These are phyloP conservation scores for Acidiella bohemica DNA, from an alignment of 495 filamentous ascomycete species.

Conservation along the genomic window DNA sequence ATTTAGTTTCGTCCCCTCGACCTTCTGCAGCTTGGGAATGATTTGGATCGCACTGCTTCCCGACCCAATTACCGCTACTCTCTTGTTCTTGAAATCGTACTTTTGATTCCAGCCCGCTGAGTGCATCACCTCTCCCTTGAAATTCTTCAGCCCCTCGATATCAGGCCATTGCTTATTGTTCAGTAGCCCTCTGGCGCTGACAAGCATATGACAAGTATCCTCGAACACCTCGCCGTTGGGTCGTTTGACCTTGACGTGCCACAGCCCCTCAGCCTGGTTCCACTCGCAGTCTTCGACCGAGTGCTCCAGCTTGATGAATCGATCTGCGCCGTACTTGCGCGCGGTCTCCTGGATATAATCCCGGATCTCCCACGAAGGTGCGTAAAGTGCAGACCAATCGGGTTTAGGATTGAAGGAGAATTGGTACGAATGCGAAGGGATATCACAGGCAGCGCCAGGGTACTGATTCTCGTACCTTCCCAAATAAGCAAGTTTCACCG, in stretches of 20 bases:
- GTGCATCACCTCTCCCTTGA: slow-evolving; percentile 29
- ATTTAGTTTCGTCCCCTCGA: slow-evolving; percentile 17
- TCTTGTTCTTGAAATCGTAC: slow-evolving; percentile 27
- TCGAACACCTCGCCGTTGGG: slow-evolving; percentile 18
- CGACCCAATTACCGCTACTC: slow-evolving; percentile 27
- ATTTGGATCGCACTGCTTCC: slow-evolving; percentile 29
- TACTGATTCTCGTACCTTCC: slow-evolving; percentile 56
- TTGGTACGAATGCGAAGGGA: slow-evolving; percentile 22
- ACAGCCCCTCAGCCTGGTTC: slow-evolving; percentile 21
- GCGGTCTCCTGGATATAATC: slow-evolving; percentile 24
- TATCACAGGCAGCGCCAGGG: slow-evolving; percentile 44
- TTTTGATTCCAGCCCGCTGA: slow-evolving; percentile 25
- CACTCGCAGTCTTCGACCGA: slow-evolving; percentile 21
- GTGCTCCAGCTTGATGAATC: slow-evolving; percentile 26
- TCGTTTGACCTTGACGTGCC: slow-evolving; percentile 24
- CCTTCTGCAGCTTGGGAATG: slow-evolving; percentile 24
- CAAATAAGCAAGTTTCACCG: no score
- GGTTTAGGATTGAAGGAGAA: slow-evolving; percentile 28
- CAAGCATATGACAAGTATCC: slow-evolving; percentile 22
- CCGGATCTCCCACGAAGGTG: slow-evolving; percentile 25
- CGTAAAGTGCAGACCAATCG: slow-evolving; percentile 26
- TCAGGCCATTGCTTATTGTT: slow-evolving; percentile 28
- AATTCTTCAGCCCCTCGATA: slow-evolving; percentile 23
- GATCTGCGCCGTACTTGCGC: slow-evolving; percentile 26
- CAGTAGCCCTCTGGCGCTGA: slow-evolving; percentile 24